Conservation (phyloP, 345 rosid species). For the Eucalyptus sideroxylon region DNA sequence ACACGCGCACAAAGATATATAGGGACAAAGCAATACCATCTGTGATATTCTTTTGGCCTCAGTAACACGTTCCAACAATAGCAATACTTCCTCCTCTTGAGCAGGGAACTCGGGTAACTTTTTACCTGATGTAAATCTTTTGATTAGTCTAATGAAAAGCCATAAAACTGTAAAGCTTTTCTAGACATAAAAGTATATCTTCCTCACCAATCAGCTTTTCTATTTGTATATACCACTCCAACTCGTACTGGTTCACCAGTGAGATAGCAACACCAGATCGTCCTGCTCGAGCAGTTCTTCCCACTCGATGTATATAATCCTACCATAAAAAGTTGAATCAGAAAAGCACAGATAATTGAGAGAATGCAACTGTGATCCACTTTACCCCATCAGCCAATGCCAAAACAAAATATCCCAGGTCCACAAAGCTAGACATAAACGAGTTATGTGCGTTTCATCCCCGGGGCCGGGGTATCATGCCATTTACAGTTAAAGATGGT, state of each 20-base stretch:
- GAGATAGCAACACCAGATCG: constrained; percentile 91
- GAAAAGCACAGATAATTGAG: not conserved
- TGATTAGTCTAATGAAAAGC: not conserved
- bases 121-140: constrained; percentile 32
- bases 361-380: not conserved
- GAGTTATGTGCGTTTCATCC: not conserved
- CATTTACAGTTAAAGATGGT: not conserved
- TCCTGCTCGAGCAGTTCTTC: constrained; percentile 97
- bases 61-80: constrained; percentile 41
- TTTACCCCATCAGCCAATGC: not conserved
- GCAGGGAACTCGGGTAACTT: constrained; percentile 66
- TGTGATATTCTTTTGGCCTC: constrained; percentile 64
- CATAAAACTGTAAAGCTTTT: not conserved
- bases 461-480: not conserved
- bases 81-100: constrained; percentile 67
- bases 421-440: not conserved
- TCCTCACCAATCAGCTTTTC: constrained; percentile 77
- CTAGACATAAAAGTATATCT: not conserved
- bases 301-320: constrained; percentile 91
- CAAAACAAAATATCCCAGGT: not conserved
- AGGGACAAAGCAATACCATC: constrained; percentile 13
- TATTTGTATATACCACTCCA: constrained; percentile 87
- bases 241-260: constrained; percentile 78
- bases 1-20: not conserved
- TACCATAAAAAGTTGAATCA: constrained; percentile 7